These are phyloP conservation scores for Colletotrichum somersetense DNA, from an alignment of 2,329 filamentous ascomycete genomes.

Conservation along the genomic window DNA sequence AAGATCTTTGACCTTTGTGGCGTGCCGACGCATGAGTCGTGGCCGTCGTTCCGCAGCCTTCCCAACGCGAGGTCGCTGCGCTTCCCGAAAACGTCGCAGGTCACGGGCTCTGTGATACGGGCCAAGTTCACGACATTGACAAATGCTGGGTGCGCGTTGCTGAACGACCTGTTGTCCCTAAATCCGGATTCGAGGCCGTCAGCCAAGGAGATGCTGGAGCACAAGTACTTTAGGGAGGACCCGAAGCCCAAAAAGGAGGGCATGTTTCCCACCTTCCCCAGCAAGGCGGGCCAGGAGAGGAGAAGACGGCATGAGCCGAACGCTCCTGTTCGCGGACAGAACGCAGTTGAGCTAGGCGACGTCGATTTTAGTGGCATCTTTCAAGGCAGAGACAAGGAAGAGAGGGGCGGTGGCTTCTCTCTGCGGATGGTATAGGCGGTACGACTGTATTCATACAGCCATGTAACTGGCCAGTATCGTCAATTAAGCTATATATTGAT, in stretches of 20 bases:
- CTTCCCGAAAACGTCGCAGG: slow-evolving; percentile 65
- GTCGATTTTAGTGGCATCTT: slow-evolving; percentile 81
- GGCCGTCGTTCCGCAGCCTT: slow-evolving; percentile 88
- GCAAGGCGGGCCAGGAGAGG: slow-evolving; percentile 92
- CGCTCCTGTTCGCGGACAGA: slow-evolving; percentile 83
- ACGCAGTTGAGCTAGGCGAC: slow-evolving; percentile 66
- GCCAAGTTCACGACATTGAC: slow-evolving; percentile 87
- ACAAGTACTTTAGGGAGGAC: slow-evolving; percentile 89
- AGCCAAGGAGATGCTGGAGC: slow-evolving; percentile 79
- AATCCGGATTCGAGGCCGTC: slow-evolving; percentile 79
- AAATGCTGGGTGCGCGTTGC: slow-evolving; percentile 75
- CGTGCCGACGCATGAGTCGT: slow-evolving; percentile 82
- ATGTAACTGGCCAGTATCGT: slow-evolving; percentile 22
- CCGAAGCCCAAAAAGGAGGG: slow-evolving; percentile 90
- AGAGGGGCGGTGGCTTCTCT: slow-evolving; percentile 74
- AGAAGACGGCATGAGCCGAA: slow-evolving; percentile 79
- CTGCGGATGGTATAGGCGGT: slow-evolving; percentile 68
- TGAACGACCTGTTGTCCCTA: slow-evolving; percentile 78
- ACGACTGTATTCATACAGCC: slow-evolving; percentile 6
- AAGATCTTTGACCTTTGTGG: slow-evolving; percentile 93
- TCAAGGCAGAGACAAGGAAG: slow-evolving; percentile 73
- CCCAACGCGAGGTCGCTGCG: slow-evolving; percentile 87
- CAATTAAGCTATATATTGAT: slow-evolving; percentile 39
- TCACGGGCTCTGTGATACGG: slow-evolving; percentile 70
- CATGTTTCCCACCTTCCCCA: slow-evolving; percentile 97